Percentiles rank a stretch among this genome's conserved stretches.
phyloP scores from a whole-genome alignment of 495 filamentous ascomycete species.

The Viridothelium virens region DNA sequence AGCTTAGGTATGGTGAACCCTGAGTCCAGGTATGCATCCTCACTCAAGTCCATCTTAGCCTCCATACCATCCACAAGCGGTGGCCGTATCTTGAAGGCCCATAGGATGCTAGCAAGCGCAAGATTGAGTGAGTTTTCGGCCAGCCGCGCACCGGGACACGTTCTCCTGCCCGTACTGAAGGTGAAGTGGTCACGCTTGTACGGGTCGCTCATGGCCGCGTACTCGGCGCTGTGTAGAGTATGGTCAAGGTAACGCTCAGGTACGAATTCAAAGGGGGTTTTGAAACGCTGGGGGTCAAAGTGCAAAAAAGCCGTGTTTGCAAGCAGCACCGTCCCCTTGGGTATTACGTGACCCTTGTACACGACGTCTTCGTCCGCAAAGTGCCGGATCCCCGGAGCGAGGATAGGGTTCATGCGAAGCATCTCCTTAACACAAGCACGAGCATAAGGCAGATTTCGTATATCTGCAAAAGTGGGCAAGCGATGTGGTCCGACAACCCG shows the following conservation, averaged over 20 bases:
- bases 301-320: constrained; percentile 21
- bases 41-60: constrained; percentile 20
- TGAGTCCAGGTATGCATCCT: too few relatives aligned
- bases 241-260: constrained; percentile 23
- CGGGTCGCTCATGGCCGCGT: constrained; percentile 21
- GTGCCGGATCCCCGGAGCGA: constrained; percentile 4
- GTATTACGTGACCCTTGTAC: constrained; percentile 22
- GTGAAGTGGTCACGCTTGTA: constrained; percentile 24
- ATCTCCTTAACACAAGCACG: constrained; percentile 20
- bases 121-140: constrained; percentile 28
- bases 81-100: constrained; percentile 25
- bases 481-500: constrained; percentile 26
- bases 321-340: constrained; percentile 24
- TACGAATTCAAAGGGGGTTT: constrained; percentile 17
- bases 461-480: constrained; percentile 28
- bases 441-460: constrained; percentile 20
- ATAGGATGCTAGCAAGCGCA: constrained; percentile 26
- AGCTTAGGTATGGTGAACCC: too few relatives aligned
- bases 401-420: constrained; percentile 13
- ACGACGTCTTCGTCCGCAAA: constrained; percentile 15
- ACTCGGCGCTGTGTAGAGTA: constrained; percentile 18
- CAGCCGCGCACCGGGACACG: constrained; percentile 24
- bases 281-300: constrained; percentile 17
- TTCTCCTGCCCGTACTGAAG: constrained; percentile 25
- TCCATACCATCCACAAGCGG: constrained; percentile 14